phyloP scores from a whole-genome alignment of 2,329 filamentous ascomycete genomes.

The Trichoderma polysporum region DNA sequence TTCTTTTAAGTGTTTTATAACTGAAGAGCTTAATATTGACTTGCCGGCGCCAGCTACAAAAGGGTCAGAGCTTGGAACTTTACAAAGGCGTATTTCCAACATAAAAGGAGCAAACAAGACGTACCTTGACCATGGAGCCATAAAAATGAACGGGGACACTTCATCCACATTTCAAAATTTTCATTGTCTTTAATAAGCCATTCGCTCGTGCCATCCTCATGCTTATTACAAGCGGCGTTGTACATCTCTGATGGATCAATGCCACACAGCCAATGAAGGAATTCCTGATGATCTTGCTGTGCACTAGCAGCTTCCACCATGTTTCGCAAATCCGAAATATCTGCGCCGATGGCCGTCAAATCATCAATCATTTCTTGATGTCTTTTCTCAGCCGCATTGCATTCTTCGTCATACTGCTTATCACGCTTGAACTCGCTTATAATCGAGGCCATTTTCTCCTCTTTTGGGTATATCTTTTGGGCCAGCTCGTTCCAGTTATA shows the following conservation, averaged over 20 bases:
- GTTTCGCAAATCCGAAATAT: neutral
- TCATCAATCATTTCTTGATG: neutral
- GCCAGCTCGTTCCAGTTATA: neutral
- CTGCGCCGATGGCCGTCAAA: neutral
- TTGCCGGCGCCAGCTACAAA: conserved; percentile 12
- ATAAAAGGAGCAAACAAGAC: neutral
- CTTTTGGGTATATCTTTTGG: neutral
- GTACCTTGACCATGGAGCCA: conserved; percentile 22
- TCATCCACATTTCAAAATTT: conserved; percentile 2
- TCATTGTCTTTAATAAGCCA: neutral
- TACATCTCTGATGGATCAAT: neutral
- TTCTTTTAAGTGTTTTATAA: neutral
- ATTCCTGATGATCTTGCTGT: neutral
- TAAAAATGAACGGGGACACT: neutral
- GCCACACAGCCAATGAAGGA: neutral
- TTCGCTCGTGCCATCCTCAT: neutral
- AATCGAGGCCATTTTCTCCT: neutral
- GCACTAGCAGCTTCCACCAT: neutral
- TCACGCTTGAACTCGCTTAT: neutral
- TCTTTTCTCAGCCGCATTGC: neutral
- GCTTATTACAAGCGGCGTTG: neutral
- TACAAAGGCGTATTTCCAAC: neutral
- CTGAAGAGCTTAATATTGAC: neutral
- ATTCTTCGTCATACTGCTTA: neutral
- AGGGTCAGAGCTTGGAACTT: neutral